Evolutionary conservation across 208 protist species (phyloP).

Genomic region (Acanthamoeba castellanii): DNA sequence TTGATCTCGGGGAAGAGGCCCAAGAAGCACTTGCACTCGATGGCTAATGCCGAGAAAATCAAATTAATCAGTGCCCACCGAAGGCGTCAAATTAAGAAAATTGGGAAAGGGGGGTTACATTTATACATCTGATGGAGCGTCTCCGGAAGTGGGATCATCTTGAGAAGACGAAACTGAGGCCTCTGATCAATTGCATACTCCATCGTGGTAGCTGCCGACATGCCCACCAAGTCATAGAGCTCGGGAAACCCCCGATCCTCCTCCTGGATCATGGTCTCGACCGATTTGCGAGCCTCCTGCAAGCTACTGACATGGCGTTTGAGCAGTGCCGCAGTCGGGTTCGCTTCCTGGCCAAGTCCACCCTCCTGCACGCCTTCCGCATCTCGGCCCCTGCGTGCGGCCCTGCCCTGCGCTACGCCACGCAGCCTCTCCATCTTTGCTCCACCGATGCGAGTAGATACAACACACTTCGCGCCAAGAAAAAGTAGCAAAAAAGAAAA

Average conservation of each 20-base stretch:
- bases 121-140: conserved; percentile 25
- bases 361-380: too few species aligned
- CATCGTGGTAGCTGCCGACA: background rate
- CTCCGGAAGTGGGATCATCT: background rate
- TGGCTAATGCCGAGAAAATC: background rate
- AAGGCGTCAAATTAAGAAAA: background rate
- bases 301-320: background rate
- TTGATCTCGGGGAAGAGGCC: conserved; percentile 87
- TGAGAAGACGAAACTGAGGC: background rate
- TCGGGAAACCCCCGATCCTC: background rate
- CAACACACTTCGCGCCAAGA: background rate
- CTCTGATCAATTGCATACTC: background rate
- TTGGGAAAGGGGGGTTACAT: background rate
- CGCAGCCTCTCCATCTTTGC: background rate
- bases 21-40: conserved; percentile 81
- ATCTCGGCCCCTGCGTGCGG: too few species aligned
- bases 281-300: background rate
- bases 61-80: background rate
- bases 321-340: background rate
- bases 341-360: background rate
- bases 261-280: background rate
- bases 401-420: too few species aligned
- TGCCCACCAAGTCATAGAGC: background rate
- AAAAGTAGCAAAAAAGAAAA: background rate
- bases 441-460: background rate